phyloP scores from a whole-genome alignment of 2,329 filamentous ascomycete species.

The Lachnellula willkommii region DNA sequence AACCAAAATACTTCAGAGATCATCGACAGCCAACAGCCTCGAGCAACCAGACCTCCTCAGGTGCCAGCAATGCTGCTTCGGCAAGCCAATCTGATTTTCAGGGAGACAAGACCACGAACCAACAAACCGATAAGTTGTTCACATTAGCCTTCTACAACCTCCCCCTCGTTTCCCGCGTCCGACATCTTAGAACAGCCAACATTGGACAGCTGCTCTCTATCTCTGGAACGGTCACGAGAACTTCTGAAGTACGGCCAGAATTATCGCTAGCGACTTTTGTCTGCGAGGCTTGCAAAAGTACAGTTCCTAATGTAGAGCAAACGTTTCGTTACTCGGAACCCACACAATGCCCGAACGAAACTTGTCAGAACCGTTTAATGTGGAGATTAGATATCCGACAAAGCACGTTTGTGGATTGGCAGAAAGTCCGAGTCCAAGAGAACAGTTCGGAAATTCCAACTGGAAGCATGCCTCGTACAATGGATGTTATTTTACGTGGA shows the following conservation, averaged over 20 bases:
- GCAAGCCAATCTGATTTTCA: conserved; percentile 57
- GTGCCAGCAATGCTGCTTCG: conserved; percentile 56
- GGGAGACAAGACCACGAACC: conserved; percentile 73
- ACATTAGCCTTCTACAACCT: conserved; percentile 70
- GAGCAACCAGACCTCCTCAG: conserved; percentile 65
- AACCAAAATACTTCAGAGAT: conserved; percentile 87
- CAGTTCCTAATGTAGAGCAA: conserved; percentile 89
- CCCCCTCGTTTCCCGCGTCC: conserved; percentile 39
- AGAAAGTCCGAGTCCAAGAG: conserved; percentile 96
- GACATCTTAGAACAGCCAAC: conserved; percentile 68
- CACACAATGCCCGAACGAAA: conserved; percentile 84
- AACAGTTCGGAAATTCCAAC: conserved; percentile 98
- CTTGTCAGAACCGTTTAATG: conserved; percentile 82
- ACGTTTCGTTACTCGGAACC: conserved; percentile 97
- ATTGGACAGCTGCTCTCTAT: conserved; percentile 93
- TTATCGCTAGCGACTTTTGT: conserved; percentile 87
- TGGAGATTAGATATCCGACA: conserved; percentile 97
- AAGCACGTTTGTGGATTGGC: conserved; percentile 98
- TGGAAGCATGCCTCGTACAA: conserved; percentile 95
- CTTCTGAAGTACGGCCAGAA: conserved; percentile 93
- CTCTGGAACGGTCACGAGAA: conserved; percentile 92
- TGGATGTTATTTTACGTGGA: conserved; percentile 92
- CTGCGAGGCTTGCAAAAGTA: conserved; percentile 79
- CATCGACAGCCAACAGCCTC: conserved; percentile 80
- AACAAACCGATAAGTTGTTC: conserved; percentile 96